Percentiles rank a stretch among this genome's conserved stretches.
Conservation (phyloP, 2,329 filamentous ascomycete species). For the Bretziella fagacearum region DNA sequence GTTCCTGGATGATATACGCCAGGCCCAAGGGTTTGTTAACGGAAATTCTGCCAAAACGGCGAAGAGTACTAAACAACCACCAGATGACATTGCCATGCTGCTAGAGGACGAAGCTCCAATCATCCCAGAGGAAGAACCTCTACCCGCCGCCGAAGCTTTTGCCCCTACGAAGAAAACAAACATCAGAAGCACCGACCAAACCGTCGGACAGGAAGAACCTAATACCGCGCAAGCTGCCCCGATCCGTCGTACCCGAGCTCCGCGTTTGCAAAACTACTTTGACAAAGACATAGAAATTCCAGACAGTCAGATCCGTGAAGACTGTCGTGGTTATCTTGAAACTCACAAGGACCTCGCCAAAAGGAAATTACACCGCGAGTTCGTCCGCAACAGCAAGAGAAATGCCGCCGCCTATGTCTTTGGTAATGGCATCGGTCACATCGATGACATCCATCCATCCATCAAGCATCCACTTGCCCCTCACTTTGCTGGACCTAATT, state of each 20-base stretch:
- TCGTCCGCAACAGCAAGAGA: constrained; percentile 25
- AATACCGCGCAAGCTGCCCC: constrained; percentile 9
- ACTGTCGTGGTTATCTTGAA: constrained; percentile 27
- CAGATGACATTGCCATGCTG: constrained; percentile 16
- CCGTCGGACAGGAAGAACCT: constrained; percentile 12
- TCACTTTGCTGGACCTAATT: constrained; percentile 28
- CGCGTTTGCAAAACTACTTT: constrained; percentile 19
- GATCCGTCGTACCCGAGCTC: constrained; percentile 18
- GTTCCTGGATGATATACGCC: neutral
- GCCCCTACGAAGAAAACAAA: constrained; percentile 14
- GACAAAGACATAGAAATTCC: constrained; percentile 18
- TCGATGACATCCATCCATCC: constrained; percentile 17
- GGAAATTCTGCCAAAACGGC: constrained; percentile 3
- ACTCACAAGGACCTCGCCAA: constrained; percentile 34
- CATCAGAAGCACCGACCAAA: constrained; percentile 15
- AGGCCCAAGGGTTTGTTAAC: neutral
- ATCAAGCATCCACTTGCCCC: constrained; percentile 27
- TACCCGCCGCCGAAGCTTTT: constrained; percentile 25
- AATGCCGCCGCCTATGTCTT: constrained; percentile 21
- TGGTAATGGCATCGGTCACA: constrained; percentile 22
- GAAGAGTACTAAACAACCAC: constrained; percentile 16
- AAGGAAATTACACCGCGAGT: constrained; percentile 18
- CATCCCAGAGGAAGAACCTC: constrained; percentile 24
- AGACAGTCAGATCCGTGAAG: constrained; percentile 19
- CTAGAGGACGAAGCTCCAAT: constrained; percentile 22